Evolutionary conservation across 2,329 filamentous ascomycete genomes (phyloP), one percentile per base, ranked within the genome.

Genomic region (Graphium sp.): DNA sequence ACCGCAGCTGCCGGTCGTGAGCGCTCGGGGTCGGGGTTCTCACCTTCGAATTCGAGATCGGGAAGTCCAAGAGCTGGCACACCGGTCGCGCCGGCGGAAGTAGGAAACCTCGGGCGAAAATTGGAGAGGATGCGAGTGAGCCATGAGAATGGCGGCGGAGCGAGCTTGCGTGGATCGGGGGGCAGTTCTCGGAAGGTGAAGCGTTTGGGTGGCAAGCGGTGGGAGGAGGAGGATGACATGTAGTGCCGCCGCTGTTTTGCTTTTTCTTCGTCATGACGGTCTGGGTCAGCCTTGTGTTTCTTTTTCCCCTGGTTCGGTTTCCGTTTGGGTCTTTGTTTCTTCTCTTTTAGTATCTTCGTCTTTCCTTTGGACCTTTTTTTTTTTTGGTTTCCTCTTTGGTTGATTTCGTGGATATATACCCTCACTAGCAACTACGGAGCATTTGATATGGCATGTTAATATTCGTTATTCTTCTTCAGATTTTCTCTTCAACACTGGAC

Each of bases 181-280:
- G 47, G 35, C 6, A 67, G 60, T 32, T 62, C 62, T 10, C 67
- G 65, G 45, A 69, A 66, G 47, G 43, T 64, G 37, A 53, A 62
- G n/a, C 62, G 56, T 40, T 37, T 68, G 32, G 52, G 46, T 3
- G 40, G 49, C 4, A 59, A 56, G 41, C 54, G 54, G 34, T 70
- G 64, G 64, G 58, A 63, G 22, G 50, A 52, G 12, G 48, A 56
- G 10, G 54, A 60, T 11, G 57, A 56, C 17, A n/a, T 10, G 15
- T 5, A 8, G 24, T 11, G 24, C 14, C 11, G 8, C 20, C 4
- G 10, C 5, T 10, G 17, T 11, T 24, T 29, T 22, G 4, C 23
- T 15, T 29, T 12, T 16, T n/a, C n/a, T n/a, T n/a, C n/a, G n/a
- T n/a, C n/a, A n/a, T n/a, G n/a, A n/a, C n/a, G n/a, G n/a, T n/a